phyloP scores from a whole-genome alignment of 768 basidiomycete genomes.

The Kwoniella botswanensis region DNA sequence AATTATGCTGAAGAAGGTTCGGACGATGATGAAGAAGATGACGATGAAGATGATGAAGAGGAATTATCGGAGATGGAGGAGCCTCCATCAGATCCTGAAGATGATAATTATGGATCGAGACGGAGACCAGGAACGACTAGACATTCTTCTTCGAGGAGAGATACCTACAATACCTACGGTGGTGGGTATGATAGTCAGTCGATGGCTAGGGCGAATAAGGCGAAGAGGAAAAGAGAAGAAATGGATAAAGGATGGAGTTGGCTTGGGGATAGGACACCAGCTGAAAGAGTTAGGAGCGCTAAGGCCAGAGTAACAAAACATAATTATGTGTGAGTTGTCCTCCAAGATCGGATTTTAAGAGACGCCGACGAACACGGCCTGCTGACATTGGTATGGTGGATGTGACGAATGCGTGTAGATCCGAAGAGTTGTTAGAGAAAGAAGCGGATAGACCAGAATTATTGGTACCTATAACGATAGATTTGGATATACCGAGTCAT shows the following conservation, averaged over 20 bases:
- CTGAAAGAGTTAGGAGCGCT: constrained; percentile 68
- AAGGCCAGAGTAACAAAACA: constrained; percentile 63
- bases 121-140: constrained; percentile 61
- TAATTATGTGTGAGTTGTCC: constrained; percentile 71
- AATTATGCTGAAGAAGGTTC: constrained; percentile 55
- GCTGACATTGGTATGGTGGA: too few species aligned
- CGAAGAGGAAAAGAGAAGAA: constrained; percentile 52
- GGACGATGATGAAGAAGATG: constrained; percentile 73
- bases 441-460: constrained; percentile 66
- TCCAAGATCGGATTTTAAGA: background rate
- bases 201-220: constrained; percentile 68
- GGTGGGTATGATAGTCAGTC: constrained; percentile 82
- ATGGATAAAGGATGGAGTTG: constrained; percentile 76
- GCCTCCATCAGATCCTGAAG: constrained; percentile 12
- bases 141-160: constrained; percentile 25
- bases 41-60: constrained; percentile 78
- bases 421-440: constrained; percentile 68
- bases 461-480: constrained; percentile 90
- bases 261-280: constrained; percentile 81
- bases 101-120: constrained; percentile 8
- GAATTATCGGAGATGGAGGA: constrained; percentile 60
- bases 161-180: constrained; percentile 46
- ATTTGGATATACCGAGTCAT: constrained; percentile 90
- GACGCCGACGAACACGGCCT: too few species aligned
- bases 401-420: constrained; percentile 52